These are phyloP conservation scores for Plasmodium yoelii DNA, from an alignment of 169 alveolate species.

Conservation along the genomic window DNA sequence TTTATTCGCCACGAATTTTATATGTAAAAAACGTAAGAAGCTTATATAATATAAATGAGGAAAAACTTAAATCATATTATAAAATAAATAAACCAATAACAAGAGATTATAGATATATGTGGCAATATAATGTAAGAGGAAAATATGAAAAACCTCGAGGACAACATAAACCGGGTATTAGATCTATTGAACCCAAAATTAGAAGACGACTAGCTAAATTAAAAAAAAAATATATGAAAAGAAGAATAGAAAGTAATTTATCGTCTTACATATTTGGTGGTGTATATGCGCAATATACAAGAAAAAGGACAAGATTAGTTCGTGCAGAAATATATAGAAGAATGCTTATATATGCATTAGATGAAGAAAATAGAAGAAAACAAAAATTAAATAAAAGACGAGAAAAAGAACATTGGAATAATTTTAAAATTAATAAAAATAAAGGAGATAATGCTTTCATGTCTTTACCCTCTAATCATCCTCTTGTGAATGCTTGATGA, in stretches of 20 bases:
- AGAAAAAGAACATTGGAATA: conserved; percentile 73
- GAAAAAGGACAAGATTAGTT: conserved; percentile 75
- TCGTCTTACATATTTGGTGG: conserved; percentile 85
- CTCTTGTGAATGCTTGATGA: background rate
- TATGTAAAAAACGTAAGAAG: conserved; percentile 82
- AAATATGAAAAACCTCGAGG: conserved; percentile 84
- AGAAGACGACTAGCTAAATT: conserved; percentile 76
- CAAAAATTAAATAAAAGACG: conserved; percentile 78
- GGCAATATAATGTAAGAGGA: conserved; percentile 89
- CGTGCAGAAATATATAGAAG: conserved; percentile 82
- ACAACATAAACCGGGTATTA: conserved; percentile 89
- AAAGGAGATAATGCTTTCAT: conserved; percentile 73
- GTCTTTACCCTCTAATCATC: conserved; percentile 72
- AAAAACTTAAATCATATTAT: conserved; percentile 23
- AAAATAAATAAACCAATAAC: conserved; percentile 85
- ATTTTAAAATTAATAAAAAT: conserved; percentile 69
- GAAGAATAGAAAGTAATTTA: conserved; percentile 79
- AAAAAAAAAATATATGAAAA: conserved; percentile 78
- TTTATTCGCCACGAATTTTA: conserved; percentile 83
- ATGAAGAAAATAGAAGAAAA: conserved; percentile 81
- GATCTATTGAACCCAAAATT: conserved; percentile 80
- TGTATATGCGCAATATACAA: conserved; percentile 77
- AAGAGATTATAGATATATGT: conserved; percentile 89
- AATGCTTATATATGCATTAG: conserved; percentile 81
- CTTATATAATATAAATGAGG: conserved; percentile 67